Evolutionary conservation across 2,329 filamentous ascomycete genomes (phyloP).

Genomic region (Cephalotrichum gorgonifer): DNA sequence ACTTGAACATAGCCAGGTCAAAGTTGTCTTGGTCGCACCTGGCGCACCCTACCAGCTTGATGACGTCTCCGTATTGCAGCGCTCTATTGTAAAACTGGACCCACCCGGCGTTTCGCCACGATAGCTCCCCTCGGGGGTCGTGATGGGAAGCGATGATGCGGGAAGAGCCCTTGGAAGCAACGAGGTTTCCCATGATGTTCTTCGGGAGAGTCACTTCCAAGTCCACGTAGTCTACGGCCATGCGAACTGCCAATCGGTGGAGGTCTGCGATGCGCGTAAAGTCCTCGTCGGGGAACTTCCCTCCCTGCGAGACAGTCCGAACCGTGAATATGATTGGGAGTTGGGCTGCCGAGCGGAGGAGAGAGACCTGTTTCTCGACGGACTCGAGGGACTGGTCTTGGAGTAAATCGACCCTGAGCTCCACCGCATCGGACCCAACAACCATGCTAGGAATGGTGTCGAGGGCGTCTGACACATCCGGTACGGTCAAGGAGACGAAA

Average conservation of each 20-base stretch:
- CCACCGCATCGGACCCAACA: slow-evolving; percentile 84
- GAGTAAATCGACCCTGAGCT: slow-evolving; percentile 85
- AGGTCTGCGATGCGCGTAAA: slow-evolving; percentile 61
- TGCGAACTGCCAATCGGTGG: slow-evolving; percentile 67
- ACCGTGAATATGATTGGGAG: slow-evolving; percentile 89
- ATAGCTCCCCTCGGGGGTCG: slow-evolving; percentile 67
- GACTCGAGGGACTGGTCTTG: slow-evolving; percentile 67
- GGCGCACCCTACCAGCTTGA: slow-evolving; percentile 86
- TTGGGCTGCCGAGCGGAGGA: slow-evolving; percentile 60
- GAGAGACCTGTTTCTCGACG: slow-evolving; percentile 69
- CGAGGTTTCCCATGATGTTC: slow-evolving; percentile 59
- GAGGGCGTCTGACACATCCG: slow-evolving; percentile 55
- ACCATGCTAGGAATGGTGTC: slow-evolving; percentile 61
- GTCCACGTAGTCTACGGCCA: slow-evolving; percentile 88
- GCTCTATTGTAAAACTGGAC: slow-evolving; percentile 82
- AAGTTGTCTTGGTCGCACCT: slow-evolving; percentile 75
- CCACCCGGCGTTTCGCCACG: slow-evolving; percentile 92
- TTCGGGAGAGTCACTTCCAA: slow-evolving; percentile 81
- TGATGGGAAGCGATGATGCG: slow-evolving; percentile 94
- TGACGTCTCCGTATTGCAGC: slow-evolving; percentile 79
- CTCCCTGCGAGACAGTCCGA: slow-evolving; percentile 76
- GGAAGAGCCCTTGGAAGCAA: slow-evolving; percentile 57
- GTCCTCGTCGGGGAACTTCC: slow-evolving; percentile 71
- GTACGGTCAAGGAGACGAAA: slow-evolving; percentile 84
- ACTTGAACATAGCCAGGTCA: slow-evolving; percentile 70